Conservation (phyloP, 1,284 basidiomycete species). For the Gymnopus androsaceus region DNA sequence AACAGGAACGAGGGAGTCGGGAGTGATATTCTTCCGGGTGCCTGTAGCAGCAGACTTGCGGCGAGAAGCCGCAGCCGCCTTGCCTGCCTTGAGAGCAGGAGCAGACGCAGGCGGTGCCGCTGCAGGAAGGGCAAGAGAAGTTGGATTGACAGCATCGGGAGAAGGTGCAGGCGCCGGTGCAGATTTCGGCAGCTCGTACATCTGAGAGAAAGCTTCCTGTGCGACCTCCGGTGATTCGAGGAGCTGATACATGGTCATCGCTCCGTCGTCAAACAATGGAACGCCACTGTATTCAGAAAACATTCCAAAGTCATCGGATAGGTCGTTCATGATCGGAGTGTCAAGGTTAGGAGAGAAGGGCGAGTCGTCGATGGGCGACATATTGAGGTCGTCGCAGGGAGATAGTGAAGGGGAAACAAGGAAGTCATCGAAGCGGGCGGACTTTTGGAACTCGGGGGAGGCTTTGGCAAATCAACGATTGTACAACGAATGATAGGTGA, state of each 20-base stretch:
- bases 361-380: slow-evolving; percentile 33
- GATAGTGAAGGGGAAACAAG: slow-evolving; percentile 13
- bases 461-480: slow-evolving; percentile 11
- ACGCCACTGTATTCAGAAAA: slow-evolving; percentile 14
- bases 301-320: slow-evolving; percentile 26
- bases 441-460: slow-evolving; percentile 22
- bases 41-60: slow-evolving; percentile 33
- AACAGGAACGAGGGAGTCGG: slow-evolving; percentile 43
- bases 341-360: slow-evolving; percentile 58
- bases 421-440: slow-evolving; percentile 16
- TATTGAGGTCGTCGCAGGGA: slow-evolving; percentile 16
- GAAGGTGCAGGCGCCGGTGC: slow-evolving; percentile 46
- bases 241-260: slow-evolving; percentile 20
- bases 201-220: neutral
- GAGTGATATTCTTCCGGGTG: slow-evolving; percentile 42
- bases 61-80: too few species aligned
- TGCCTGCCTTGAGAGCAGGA: slow-evolving; percentile 36
- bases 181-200: neutral
- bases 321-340: slow-evolving; percentile 51
- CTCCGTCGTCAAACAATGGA: slow-evolving; percentile 17
- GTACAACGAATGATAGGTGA: neutral
- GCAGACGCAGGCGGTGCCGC: neutral
- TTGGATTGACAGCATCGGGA: slow-evolving; percentile 37
- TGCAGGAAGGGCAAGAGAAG: slow-evolving; percentile 24
- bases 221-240: slow-evolving; percentile 4